A percentile compares a stretch with the other conserved stretches of the same genome.
Conservation (phyloP, 176 grass and related monocot species). For the Dactylis glomerata region DNA sequence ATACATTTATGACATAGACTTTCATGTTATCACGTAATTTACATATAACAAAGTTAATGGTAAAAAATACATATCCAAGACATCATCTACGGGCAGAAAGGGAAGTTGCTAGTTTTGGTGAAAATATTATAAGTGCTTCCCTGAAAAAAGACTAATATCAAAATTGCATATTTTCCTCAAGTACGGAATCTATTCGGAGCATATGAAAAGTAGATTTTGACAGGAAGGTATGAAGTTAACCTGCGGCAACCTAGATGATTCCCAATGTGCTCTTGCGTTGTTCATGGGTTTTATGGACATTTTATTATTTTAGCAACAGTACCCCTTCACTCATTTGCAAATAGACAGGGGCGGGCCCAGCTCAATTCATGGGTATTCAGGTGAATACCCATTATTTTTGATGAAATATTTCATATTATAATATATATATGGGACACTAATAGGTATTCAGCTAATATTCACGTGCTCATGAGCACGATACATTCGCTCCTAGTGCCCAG, state of each 20-base stretch:
- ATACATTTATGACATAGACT: too few relatives aligned
- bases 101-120: not conserved
- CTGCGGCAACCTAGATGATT: not conserved
- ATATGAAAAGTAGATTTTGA: not conserved
- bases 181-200: not conserved
- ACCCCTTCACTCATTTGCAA: not conserved
- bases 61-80: not conserved
- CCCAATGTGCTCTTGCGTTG: not conserved
- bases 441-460: too few relatives aligned
- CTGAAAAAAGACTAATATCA: too few relatives aligned
- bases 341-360: too few relatives aligned
- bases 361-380: too few relatives aligned
- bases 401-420: too few relatives aligned
- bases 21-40: too few relatives aligned
- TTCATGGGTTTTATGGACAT: not conserved
- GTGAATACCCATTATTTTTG: too few relatives aligned
- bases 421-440: too few relatives aligned
- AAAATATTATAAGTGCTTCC: not conserved
- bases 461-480: too few relatives aligned
- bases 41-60: too few relatives aligned
- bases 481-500: too few relatives aligned
- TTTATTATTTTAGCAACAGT: not conserved
- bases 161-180: not conserved
- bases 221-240: not conserved
- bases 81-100: not conserved